phyloP scores from a whole-genome alignment of 345 rosid species.

The Sonneratia caseolaris region DNA sequence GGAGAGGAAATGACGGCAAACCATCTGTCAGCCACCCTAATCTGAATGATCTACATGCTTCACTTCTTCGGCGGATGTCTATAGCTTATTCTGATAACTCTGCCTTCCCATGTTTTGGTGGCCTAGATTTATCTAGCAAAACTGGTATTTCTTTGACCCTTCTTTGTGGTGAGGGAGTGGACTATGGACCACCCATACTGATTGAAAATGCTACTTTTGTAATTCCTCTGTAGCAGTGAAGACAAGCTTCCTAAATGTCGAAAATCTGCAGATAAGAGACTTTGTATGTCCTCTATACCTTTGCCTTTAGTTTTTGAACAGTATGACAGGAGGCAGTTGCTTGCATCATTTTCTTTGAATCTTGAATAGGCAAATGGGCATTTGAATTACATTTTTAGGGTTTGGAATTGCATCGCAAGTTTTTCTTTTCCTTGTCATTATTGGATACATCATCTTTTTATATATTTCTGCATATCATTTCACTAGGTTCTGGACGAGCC shows the following conservation, averaged over 20 bases:
- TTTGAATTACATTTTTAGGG: neutral
- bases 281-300: conserved; percentile 37
- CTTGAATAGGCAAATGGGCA: neutral
- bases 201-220: conserved; percentile 6
- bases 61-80: conserved; percentile 48
- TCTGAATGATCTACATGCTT: conserved; percentile 32
- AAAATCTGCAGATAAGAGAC: conserved; percentile 32
- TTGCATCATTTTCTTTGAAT: neutral
- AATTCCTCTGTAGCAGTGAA: conserved; percentile 34
- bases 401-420: neutral
- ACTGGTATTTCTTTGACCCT: conserved; percentile 23
- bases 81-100: conserved; percentile 35
- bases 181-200: neutral
- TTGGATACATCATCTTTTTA: neutral
- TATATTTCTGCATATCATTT: conserved; percentile 7
- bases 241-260: conserved; percentile 31
- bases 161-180: neutral
- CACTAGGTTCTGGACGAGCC: conserved; percentile 50
- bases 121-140: conserved; percentile 39
- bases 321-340: neutral
- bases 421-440: neutral
- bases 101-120: conserved; percentile 30
- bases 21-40: conserved; percentile 16
- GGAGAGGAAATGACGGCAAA: conserved; percentile 31
- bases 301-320: conserved; percentile 1